These are phyloP conservation scores for Candida multigemmis DNA, from an alignment of 805 yeast species.

Conservation along the genomic window DNA sequence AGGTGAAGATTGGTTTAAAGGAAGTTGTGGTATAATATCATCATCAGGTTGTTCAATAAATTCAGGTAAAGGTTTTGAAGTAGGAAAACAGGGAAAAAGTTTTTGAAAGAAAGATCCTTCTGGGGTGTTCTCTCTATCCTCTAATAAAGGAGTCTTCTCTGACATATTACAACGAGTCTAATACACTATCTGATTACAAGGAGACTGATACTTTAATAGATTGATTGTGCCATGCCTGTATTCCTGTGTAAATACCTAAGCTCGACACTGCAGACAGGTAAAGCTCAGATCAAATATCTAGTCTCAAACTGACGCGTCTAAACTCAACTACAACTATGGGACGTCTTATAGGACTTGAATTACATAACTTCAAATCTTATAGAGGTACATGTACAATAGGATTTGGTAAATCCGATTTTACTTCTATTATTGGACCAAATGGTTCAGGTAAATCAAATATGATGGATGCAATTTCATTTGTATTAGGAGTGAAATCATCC, in stretches of 20 bases:
- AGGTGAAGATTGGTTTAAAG: slow-evolving; percentile 7
- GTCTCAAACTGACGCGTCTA: slow-evolving; percentile 1
- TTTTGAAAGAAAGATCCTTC: too few relatives aligned
- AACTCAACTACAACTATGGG: slow-evolving; percentile 56
- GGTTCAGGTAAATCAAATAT: slow-evolving; percentile 96
- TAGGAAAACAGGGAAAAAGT: too few relatives aligned
- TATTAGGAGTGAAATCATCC: slow-evolving; percentile 69
- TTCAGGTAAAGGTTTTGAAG: background rate
- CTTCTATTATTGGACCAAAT: slow-evolving; percentile 95
- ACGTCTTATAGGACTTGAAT: slow-evolving; percentile 65
- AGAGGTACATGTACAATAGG: slow-evolving; percentile 68
- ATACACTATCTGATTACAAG: too few relatives aligned
- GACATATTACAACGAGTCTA: too few relatives aligned
- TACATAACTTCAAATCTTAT: slow-evolving; percentile 87
- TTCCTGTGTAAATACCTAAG: background rate
- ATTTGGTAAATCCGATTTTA: slow-evolving; percentile 75
- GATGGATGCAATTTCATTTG: slow-evolving; percentile 96
- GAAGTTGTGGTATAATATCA: slow-evolving; percentile 16
- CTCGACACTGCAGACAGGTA: slow-evolving; percentile 3
- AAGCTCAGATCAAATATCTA: background rate
- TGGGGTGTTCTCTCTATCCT: too few relatives aligned
- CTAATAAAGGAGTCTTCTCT: too few relatives aligned
- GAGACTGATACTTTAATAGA: too few relatives aligned
- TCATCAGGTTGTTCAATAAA: slow-evolving; percentile 8
- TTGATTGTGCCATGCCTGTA: background rate